Percentiles rank a stretch among this genome's conserved stretches.
These are phyloP conservation scores for Pichia heedii DNA, from an alignment of 805 yeast species.

Conservation along the genomic window DNA sequence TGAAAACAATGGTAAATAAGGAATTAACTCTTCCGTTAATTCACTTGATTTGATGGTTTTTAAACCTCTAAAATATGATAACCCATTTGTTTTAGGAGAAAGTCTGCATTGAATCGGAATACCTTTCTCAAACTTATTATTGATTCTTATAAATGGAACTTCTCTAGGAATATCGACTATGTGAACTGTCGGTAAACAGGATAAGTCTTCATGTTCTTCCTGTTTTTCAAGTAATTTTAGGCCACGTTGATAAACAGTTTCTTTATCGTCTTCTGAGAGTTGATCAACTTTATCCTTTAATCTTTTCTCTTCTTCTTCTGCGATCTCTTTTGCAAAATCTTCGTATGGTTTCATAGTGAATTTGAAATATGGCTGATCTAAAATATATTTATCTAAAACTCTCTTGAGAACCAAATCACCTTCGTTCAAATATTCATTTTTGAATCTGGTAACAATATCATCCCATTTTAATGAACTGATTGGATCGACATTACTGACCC, in stretches of 20 bases:
- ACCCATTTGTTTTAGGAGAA: constrained; percentile 56
- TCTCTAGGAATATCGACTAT: constrained; percentile 61
- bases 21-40: constrained; percentile 54
- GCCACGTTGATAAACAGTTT: constrained; percentile 53
- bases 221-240: constrained; percentile 52
- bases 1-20: constrained; percentile 67
- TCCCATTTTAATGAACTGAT: constrained; percentile 60
- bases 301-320: constrained; percentile 47
- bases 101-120: constrained; percentile 22
- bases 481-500: constrained; percentile 80
- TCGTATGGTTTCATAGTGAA: constrained; percentile 71
- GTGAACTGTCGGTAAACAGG: constrained; percentile 70
- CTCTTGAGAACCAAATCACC: constrained; percentile 54
- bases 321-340: constrained; percentile 41
- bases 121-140: constrained; percentile 18
- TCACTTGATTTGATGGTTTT: constrained; percentile 41
- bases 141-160: constrained; percentile 34
- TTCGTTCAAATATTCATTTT: constrained; percentile 42
- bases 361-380: constrained; percentile 50
- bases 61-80: constrained; percentile 66
- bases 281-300: constrained; percentile 34
- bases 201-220: constrained; percentile 58
- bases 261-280: constrained; percentile 48
- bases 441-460: constrained; percentile 48
- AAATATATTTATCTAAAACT: constrained; percentile 44